Evolutionary conservation across 1,284 basidiomycete genomes (phyloP).

Genomic region (Cutaneotrichosporon cutaneum): DNA sequence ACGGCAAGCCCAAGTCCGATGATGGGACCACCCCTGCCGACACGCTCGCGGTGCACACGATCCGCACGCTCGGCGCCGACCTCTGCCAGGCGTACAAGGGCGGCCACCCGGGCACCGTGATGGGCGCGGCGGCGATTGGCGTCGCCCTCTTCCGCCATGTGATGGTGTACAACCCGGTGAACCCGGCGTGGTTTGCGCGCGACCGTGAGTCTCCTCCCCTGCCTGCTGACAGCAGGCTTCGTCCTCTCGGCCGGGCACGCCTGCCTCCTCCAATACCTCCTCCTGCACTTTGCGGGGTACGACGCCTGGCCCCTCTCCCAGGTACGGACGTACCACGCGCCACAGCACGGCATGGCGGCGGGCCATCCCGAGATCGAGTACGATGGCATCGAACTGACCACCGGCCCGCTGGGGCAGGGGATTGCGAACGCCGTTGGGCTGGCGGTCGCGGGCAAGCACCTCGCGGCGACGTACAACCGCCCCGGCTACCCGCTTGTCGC

Average conservation of each 20-base stretch:
- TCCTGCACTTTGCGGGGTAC: slow-evolving; percentile 38
- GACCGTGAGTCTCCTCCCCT: slow-evolving; percentile 23
- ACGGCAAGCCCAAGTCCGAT: too few relatives aligned
- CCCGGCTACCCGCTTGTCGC: slow-evolving; percentile 23
- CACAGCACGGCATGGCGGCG: slow-evolving; percentile 26
- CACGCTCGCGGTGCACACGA: slow-evolving; percentile 31
- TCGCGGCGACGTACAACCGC: slow-evolving; percentile 31
- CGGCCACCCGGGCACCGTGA: slow-evolving; percentile 51
- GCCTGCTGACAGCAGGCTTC: slow-evolving; percentile 19
- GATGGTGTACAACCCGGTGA: slow-evolving; percentile 34
- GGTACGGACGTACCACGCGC: slow-evolving; percentile 32
- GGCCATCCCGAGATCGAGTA: slow-evolving; percentile 35
- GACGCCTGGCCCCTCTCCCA: slow-evolving; percentile 33
- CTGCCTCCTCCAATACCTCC: slow-evolving; percentile 37
- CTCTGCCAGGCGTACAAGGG: slow-evolving; percentile 34
- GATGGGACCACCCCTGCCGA: neutral
- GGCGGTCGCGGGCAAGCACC: slow-evolving; percentile 63
- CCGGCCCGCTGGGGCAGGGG: slow-evolving; percentile 86
- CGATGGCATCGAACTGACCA: slow-evolving; percentile 73
- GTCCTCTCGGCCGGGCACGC: slow-evolving; percentile 40
- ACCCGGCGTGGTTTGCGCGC: slow-evolving; percentile 31
- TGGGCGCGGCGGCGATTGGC: slow-evolving; percentile 39
- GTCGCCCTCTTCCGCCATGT: slow-evolving; percentile 27
- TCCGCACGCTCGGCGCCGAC: slow-evolving; percentile 36
- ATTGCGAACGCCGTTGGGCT: slow-evolving; percentile 82